phyloP scores from a whole-genome alignment of 2,329 filamentous ascomycete genomes.

The Penicillium griseofulvum region DNA sequence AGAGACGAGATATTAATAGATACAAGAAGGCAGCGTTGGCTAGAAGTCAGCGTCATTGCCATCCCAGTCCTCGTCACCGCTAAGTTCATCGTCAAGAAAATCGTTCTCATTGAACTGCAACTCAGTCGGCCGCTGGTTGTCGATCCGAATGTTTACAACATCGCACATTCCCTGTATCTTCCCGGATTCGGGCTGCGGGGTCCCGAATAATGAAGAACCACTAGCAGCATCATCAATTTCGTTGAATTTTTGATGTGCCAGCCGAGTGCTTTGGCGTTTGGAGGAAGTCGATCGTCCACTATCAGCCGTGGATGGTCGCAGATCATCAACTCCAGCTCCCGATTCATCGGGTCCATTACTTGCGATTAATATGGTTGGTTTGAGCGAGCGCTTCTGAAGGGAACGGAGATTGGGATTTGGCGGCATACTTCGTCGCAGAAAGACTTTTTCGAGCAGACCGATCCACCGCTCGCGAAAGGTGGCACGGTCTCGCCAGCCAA shows the following conservation, averaged over 20 bases:
- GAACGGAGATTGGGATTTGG: constrained; percentile 32
- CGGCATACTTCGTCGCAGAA: constrained; percentile 36
- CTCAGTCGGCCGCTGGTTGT: constrained; percentile 61
- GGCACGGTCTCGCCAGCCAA: constrained; percentile 75
- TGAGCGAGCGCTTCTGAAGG: constrained; percentile 17
- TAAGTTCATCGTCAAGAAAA: constrained; percentile 59
- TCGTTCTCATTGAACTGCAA: constrained; percentile 58
- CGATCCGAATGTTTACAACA: constrained; percentile 58
- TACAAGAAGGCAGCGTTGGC: not conserved
- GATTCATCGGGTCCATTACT: not conserved
- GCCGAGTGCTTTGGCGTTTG: constrained; percentile 42
- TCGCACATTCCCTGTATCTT: constrained; percentile 57
- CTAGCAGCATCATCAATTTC: constrained; percentile 25
- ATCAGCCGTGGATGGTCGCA: constrained; percentile 12
- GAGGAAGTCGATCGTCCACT: constrained; percentile 22
- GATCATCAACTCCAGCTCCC: not conserved
- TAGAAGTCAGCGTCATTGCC: constrained; percentile 48
- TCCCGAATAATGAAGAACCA: not conserved
- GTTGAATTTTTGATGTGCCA: constrained; percentile 31
- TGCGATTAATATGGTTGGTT: constrained; percentile 1
- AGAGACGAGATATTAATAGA: not conserved
- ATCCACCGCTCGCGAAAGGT: constrained; percentile 77
- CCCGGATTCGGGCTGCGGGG: constrained; percentile 6
- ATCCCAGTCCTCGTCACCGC: constrained; percentile 63
- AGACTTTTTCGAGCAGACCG: constrained; percentile 59